These are phyloP conservation scores for Lasiosphaeria hispida DNA, from an alignment of 495 filamentous ascomycete genomes.

Conservation along the genomic window DNA sequence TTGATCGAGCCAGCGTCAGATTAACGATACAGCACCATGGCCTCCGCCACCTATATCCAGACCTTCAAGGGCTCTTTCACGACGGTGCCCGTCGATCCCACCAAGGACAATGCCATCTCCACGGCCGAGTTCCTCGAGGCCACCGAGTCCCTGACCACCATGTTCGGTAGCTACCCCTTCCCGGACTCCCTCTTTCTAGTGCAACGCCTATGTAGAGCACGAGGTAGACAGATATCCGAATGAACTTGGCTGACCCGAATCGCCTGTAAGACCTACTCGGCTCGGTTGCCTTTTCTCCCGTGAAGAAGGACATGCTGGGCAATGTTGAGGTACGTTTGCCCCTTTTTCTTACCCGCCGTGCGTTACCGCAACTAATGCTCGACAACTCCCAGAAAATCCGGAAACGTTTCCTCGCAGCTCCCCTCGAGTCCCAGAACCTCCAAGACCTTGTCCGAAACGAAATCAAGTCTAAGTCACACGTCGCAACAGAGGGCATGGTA, in stretches of 20 bases:
- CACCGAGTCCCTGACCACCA: slow-evolving; percentile 73
- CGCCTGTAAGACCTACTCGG: slow-evolving; percentile 67
- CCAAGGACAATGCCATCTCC: slow-evolving; percentile 70
- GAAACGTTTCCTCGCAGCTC: slow-evolving; percentile 73
- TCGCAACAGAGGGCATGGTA: slow-evolving; percentile 80
- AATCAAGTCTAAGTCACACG: slow-evolving; percentile 80
- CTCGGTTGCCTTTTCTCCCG: slow-evolving; percentile 74
- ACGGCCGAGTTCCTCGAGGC: slow-evolving; percentile 92
- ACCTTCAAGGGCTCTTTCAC: slow-evolving; percentile 78
- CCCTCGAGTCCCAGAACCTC: slow-evolving; percentile 71
- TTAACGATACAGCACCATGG: slow-evolving; percentile 30
- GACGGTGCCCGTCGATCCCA: slow-evolving; percentile 70
- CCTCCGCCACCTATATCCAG: slow-evolving; percentile 71
- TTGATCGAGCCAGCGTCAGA: neutral
- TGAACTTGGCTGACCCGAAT: too few species aligned
- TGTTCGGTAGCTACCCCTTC: slow-evolving; percentile 67
- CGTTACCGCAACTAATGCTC: slow-evolving; percentile 6
- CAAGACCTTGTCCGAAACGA: slow-evolving; percentile 84
- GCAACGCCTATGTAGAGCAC: neutral
- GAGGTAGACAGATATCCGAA: neutral
- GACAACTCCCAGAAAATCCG: slow-evolving; percentile 72
- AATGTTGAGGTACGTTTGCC: slow-evolving; percentile 75
- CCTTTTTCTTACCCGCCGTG: neutral
- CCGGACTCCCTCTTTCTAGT: neutral
- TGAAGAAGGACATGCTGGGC: slow-evolving; percentile 86